Evolutionary conservation across 2,329 filamentous ascomycete genomes (phyloP).

Genomic region (Venturia asperata): DNA sequence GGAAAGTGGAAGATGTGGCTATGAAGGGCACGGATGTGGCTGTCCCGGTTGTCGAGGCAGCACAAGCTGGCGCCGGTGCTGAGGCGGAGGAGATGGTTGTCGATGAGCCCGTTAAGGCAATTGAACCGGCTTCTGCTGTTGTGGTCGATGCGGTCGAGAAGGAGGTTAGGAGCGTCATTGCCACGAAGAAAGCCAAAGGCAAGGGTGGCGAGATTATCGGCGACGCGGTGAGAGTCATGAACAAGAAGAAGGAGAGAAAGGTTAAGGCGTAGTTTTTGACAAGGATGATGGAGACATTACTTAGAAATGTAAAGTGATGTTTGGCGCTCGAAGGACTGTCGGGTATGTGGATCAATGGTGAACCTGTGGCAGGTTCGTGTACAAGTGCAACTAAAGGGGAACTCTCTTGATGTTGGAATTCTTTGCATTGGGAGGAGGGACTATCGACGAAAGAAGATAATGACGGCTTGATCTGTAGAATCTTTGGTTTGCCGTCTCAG

Average conservation of each 20-base stretch:
- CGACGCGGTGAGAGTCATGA: constrained; percentile 22
- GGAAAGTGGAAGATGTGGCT: constrained; percentile 50
- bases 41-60: constrained; percentile 26
- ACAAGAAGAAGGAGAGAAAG: constrained; percentile 22
- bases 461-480: too few relatives aligned
- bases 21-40: constrained; percentile 34
- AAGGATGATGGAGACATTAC: not conserved
- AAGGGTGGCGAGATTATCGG: constrained; percentile 15
- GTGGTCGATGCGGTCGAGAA: constrained; percentile 17
- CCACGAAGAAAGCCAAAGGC: constrained; percentile 19
- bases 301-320: not conserved
- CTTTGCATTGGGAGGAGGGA: too few relatives aligned
- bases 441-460: too few relatives aligned
- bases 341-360: too few relatives aligned
- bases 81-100: constrained; percentile 24
- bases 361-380: too few relatives aligned
- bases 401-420: too few relatives aligned
- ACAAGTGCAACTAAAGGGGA: too few relatives aligned
- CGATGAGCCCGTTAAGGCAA: constrained; percentile 18
- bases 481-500: too few relatives aligned
- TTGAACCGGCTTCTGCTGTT: constrained; percentile 5
- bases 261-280: constrained; percentile 19
- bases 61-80: constrained; percentile 26
- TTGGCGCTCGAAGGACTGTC: not conserved
- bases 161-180: constrained; percentile 8